These are phyloP conservation scores for Heimioporus retisporus DNA, from an alignment of 1,284 basidiomycete genomes.

Conservation along the genomic window DNA sequence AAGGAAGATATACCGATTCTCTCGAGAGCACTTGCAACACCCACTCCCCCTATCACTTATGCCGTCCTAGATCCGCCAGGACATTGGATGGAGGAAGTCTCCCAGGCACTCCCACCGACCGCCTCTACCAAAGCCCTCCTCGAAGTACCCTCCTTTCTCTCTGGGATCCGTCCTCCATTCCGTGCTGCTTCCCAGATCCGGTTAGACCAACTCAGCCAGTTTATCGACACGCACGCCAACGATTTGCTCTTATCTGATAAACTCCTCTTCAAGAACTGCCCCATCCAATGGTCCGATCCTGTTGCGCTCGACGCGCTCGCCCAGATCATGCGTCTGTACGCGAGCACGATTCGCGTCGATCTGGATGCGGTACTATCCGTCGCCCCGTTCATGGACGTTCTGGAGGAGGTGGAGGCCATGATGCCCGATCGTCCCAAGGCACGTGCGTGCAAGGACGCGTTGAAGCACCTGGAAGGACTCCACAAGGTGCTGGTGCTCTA, in stretches of 20 bases:
- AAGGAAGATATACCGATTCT: slow-evolving; percentile 76
- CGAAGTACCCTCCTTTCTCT: slow-evolving; percentile 59
- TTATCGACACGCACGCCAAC: slow-evolving; percentile 56
- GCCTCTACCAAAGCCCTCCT: slow-evolving; percentile 52
- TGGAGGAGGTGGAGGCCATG: slow-evolving; percentile 55
- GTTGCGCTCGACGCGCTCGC: slow-evolving; percentile 44
- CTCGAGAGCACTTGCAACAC: slow-evolving; percentile 50
- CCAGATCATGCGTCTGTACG: slow-evolving; percentile 49
- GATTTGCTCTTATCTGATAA: slow-evolving; percentile 62
- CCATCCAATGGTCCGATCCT: slow-evolving; percentile 57
- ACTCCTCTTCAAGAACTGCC: slow-evolving; percentile 57
- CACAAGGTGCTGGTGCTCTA: slow-evolving; percentile 90
- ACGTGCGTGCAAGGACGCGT: slow-evolving; percentile 35
- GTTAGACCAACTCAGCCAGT: slow-evolving; percentile 47
- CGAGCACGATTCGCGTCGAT: slow-evolving; percentile 48
- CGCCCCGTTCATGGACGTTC: slow-evolving; percentile 52
- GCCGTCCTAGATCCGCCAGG: slow-evolving; percentile 46
- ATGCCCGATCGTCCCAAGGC: slow-evolving; percentile 19
- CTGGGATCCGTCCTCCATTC: slow-evolving; percentile 59
- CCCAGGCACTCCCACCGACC: slow-evolving; percentile 51
- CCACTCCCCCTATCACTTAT: slow-evolving; percentile 45
- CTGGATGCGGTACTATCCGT: slow-evolving; percentile 44
- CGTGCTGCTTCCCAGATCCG: slow-evolving; percentile 49
- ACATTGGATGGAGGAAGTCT: slow-evolving; percentile 37
- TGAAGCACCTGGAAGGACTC: slow-evolving; percentile 77